These are phyloP conservation scores for Panaeolus cyanescens DNA, from an alignment of 768 basidiomycete genomes.

Conservation along the genomic window DNA sequence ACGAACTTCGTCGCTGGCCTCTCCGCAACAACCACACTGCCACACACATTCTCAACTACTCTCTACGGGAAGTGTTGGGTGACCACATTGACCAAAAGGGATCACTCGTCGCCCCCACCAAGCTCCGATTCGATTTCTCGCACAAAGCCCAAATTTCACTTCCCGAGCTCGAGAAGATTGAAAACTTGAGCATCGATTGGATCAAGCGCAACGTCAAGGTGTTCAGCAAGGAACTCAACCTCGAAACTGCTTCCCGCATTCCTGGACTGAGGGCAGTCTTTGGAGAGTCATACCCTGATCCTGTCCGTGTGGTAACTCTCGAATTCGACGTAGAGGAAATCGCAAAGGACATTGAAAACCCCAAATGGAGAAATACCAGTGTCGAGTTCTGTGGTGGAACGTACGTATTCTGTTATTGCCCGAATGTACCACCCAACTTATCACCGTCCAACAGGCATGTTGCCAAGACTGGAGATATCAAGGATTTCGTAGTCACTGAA, in stretches of 20 bases:
- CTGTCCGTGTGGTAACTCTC: conserved; percentile 91
- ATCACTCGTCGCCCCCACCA: conserved; percentile 93
- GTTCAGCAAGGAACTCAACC: conserved; percentile 81
- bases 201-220: conserved; percentile 88
- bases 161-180: conserved; percentile 80
- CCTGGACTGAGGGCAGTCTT: conserved; percentile 97
- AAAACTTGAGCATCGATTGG: conserved; percentile 84
- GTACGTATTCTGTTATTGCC: conserved; percentile 45
- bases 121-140: conserved; percentile 97
- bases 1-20: conserved; percentile 96
- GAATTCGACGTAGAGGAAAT: conserved; percentile 90
- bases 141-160: conserved; percentile 88
- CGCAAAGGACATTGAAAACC: conserved; percentile 79
- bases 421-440: neutral
- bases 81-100: conserved; percentile 99
- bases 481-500: conserved; percentile 92
- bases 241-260: conserved; percentile 80
- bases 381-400: conserved; percentile 99
- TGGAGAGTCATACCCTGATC: conserved; percentile 97
- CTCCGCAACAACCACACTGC: conserved; percentile 98
- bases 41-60: conserved; percentile 96
- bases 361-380: conserved; percentile 89
- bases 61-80: conserved; percentile 89
- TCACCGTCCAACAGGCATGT: conserved; percentile 66
- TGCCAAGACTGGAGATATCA: conserved; percentile 95